phyloP scores from a whole-genome alignment of 164 flowering plant genomes.

The Berberis vulgaris region DNA sequence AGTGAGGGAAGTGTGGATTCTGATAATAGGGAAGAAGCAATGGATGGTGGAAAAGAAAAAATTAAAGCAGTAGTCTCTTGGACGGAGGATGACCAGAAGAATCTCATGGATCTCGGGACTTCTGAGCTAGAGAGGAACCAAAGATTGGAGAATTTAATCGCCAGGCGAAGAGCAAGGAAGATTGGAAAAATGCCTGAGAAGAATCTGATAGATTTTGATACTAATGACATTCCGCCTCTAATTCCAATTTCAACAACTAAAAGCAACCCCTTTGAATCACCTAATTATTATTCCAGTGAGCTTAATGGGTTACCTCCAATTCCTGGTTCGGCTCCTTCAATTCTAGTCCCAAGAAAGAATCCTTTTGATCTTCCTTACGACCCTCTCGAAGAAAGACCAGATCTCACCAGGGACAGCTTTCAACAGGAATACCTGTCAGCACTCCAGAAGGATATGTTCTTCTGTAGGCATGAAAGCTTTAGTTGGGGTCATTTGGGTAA shows the following conservation, averaged over 20 bases:
- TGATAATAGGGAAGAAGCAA: slow-evolving; percentile 32
- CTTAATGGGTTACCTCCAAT: slow-evolving; percentile 47
- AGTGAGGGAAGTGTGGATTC: slow-evolving; percentile 33
- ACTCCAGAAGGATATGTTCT: slow-evolving; percentile 43
- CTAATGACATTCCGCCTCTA: slow-evolving; percentile 36
- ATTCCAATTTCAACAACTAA: slow-evolving; percentile 48
- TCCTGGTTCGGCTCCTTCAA: slow-evolving; percentile 90
- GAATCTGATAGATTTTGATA: slow-evolving; percentile 72
- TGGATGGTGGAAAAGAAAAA: slow-evolving; percentile 3
- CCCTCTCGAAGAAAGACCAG: slow-evolving; percentile 61
- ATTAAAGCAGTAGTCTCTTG: slow-evolving; percentile 39
- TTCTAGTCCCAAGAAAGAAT: slow-evolving; percentile 50
- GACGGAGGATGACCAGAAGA: slow-evolving; percentile 92
- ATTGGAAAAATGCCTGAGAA: slow-evolving; percentile 42
- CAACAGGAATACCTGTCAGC: slow-evolving; percentile 42
- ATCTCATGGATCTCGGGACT: slow-evolving; percentile 70
- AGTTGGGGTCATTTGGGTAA: slow-evolving; percentile 33
- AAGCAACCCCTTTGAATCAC: slow-evolving; percentile 68
- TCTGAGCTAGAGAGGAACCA: slow-evolving; percentile 83
- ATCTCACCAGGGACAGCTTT: slow-evolving; percentile 42
- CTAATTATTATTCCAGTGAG: slow-evolving; percentile 33
- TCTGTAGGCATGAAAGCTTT: slow-evolving; percentile 74
- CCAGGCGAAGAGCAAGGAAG: slow-evolving; percentile 62
- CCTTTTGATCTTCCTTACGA: slow-evolving; percentile 92
- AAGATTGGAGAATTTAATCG: slow-evolving; percentile 74